Conservation (phyloP, 768 basidiomycete species). For the Myochromella boudieri region DNA sequence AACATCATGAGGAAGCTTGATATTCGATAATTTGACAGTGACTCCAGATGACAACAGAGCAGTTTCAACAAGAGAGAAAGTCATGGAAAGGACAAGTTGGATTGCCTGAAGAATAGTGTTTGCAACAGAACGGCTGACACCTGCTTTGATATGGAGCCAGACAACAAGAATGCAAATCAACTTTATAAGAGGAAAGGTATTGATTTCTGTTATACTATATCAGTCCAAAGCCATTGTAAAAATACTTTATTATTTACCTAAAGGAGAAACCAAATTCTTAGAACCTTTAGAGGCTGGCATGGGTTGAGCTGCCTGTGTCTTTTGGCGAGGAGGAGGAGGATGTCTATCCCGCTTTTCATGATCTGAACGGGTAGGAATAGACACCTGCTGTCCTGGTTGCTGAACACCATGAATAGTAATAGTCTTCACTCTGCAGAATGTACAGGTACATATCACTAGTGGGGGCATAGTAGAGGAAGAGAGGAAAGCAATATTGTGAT, state of each 20-base stretch:
- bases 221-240: too few relatives aligned
- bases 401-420: slow-evolving; percentile 4
- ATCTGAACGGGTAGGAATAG: not conserved
- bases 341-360: slow-evolving; percentile 9
- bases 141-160: slow-evolving; percentile 21
- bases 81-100: slow-evolving; percentile 15
- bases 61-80: slow-evolving; percentile 10
- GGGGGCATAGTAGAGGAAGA: too few relatives aligned
- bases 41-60: slow-evolving; percentile 11
- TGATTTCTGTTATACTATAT: too few relatives aligned
- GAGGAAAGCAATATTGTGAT: too few relatives aligned
- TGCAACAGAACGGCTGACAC: too few relatives aligned
- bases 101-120: slow-evolving; percentile 21
- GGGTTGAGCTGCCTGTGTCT: not conserved
- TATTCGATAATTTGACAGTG: too few relatives aligned
- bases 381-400: slow-evolving; percentile 7
- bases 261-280: not conserved
- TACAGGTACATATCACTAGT: slow-evolving; percentile 9
- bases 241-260: slow-evolving; percentile 1
- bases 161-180: too few relatives aligned
- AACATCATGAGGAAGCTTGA: too few relatives aligned
- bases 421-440: slow-evolving; percentile 6
- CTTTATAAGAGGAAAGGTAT: too few relatives aligned
- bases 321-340: not conserved
- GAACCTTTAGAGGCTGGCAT: not conserved